Evolutionary conservation across 2,329 filamentous ascomycete species (phyloP).

Genomic region (Aspergillus pseudonomiae): DNA sequence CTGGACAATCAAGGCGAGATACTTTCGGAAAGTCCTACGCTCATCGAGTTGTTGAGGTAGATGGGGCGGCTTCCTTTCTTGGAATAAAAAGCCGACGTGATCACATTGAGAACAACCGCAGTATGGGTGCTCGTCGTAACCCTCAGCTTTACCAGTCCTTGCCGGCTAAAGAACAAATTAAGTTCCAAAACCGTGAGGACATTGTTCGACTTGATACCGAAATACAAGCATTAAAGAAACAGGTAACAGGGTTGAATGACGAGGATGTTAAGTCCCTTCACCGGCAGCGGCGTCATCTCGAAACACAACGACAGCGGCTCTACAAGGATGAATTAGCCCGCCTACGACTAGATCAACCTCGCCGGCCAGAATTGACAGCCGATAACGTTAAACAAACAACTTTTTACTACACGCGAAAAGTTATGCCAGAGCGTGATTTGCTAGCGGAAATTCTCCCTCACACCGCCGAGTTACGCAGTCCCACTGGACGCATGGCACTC

Average conservation of each 20-base stretch:
- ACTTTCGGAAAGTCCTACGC: constrained; percentile 20
- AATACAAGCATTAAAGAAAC: background rate
- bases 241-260: background rate
- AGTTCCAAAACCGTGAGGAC: constrained; percentile 14
- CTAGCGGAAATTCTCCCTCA: constrained; percentile 14
- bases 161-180: constrained; percentile 7
- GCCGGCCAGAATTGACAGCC: background rate
- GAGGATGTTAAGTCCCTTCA: background rate
- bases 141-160: constrained; percentile 5
- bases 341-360: background rate
- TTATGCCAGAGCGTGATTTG: constrained; percentile 20
- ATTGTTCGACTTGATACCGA: constrained; percentile 9
- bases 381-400: background rate
- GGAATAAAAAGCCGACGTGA: constrained; percentile 5
- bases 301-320: background rate
- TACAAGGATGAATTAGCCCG: constrained; percentile 6
- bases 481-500: constrained; percentile 6
- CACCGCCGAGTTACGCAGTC: constrained; percentile 10
- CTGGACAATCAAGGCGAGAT: constrained; percentile 9
- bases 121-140: constrained; percentile 11
- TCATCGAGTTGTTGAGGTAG: constrained; percentile 11
- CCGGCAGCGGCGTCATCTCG: background rate
- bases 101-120: constrained; percentile 13
- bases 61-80: constrained; percentile 7
- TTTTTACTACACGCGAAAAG: constrained; percentile 17